phyloP scores from a whole-genome alignment of 176 grass and related monocot species.

The Zoysia pacifica region DNA sequence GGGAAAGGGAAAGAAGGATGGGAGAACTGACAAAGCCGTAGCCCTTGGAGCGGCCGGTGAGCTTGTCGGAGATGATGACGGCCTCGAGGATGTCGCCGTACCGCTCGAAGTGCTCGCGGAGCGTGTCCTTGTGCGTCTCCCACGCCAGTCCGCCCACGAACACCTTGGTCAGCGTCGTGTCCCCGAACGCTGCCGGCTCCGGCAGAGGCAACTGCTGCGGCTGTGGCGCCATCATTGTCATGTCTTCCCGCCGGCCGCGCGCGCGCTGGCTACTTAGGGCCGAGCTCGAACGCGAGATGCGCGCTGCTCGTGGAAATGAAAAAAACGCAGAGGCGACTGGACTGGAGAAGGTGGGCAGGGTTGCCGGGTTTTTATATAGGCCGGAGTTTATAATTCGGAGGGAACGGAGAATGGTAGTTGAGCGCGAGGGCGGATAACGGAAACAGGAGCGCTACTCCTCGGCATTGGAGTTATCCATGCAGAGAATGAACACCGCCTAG shows the following conservation, averaged over 20 bases:
- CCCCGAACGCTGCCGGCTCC: slow-evolving; percentile 58
- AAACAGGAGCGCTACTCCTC: slow-evolving; percentile 38
- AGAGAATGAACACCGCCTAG: too few species aligned
- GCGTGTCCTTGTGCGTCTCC: slow-evolving; percentile 96
- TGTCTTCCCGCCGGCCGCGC: not conserved
- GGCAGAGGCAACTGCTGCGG: slow-evolving; percentile 3
- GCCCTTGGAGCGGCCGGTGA: slow-evolving; percentile 98
- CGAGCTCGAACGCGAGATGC: slow-evolving; percentile 6
- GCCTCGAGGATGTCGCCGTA: slow-evolving; percentile 96
- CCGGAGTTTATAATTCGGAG: slow-evolving; percentile 30
- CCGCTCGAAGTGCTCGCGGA: slow-evolving; percentile 89
- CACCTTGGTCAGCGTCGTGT: slow-evolving; percentile 95
- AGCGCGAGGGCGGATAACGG: slow-evolving; percentile 41
- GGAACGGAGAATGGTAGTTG: not conserved
- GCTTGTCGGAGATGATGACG: slow-evolving; percentile 99
- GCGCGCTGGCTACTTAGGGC: not conserved
- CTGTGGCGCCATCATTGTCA: slow-evolving; percentile 41
- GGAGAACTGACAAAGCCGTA: slow-evolving; percentile 74
- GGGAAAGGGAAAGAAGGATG: not conserved
- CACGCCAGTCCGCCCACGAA: slow-evolving; percentile 97
- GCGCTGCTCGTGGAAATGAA: not conserved
- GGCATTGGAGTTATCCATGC: not conserved
- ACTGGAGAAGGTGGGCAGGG: not conserved
- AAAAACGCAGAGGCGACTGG: not conserved
- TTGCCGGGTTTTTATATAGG: slow-evolving; percentile 38